Conservation (phyloP, 192 early-diverging fungal genomes). For the Coemansia sp. region DNA sequence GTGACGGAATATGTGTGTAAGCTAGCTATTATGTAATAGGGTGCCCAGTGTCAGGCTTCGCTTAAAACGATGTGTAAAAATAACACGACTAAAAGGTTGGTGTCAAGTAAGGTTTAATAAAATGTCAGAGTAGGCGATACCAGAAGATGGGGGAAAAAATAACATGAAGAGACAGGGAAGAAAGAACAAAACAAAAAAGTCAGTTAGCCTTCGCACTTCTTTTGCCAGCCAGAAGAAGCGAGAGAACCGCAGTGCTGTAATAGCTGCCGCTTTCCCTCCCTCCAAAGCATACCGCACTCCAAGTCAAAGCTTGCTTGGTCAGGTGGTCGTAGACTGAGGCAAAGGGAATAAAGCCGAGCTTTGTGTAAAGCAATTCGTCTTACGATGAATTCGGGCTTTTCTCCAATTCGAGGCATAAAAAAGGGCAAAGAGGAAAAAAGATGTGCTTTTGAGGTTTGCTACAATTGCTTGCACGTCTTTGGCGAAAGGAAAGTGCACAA, state of each 20-base stretch:
- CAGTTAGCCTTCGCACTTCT: not conserved
- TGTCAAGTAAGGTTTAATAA: not conserved
- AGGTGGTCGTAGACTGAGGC: not conserved
- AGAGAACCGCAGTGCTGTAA: not conserved
- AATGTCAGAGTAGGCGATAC: not conserved
- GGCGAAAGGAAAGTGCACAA: no score
- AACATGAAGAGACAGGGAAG: not conserved
- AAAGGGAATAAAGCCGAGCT: constrained; percentile 4
- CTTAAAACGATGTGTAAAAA: not conserved
- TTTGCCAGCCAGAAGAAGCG: not conserved
- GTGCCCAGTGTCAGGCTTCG: not conserved
- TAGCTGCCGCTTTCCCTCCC: no score
- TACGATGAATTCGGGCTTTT: not conserved
- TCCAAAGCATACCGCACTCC: not conserved
- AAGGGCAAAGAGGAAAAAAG: not conserved
- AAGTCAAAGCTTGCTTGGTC: constrained; percentile 2
- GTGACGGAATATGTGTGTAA: not conserved
- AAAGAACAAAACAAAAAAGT: not conserved
- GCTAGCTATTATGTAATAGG: not conserved
- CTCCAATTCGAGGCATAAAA: not conserved
- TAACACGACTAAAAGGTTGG: not conserved
- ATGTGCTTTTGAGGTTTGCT: not conserved
- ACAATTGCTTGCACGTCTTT: not conserved
- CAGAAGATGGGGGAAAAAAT: not conserved
- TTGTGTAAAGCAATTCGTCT: constrained; percentile 2